A percentile compares a stretch with the other conserved stretches of the same genome.
Evolutionary conservation across 2,329 filamentous ascomycete species (phyloP).

Genomic region (Nemania bipapillata): DNA sequence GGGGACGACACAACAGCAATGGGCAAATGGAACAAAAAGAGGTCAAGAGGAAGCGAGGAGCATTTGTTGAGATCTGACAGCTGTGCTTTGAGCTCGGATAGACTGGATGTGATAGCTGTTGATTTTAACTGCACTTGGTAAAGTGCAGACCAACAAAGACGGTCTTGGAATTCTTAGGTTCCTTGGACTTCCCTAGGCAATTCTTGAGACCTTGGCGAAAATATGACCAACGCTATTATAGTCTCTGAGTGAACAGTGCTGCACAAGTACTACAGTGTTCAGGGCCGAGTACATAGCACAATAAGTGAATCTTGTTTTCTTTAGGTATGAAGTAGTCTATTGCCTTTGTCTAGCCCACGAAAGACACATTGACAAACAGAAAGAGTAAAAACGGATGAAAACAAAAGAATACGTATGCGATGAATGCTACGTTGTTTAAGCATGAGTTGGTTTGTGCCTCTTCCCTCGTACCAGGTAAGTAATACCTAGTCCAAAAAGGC

Average conservation of each 20-base stretch:
- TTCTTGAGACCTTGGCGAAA: slow-evolving; percentile 25
- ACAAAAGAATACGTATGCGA: too few relatives aligned
- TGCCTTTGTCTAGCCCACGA: not conserved
- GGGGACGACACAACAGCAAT: not conserved
- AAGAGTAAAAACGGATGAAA: not conserved
- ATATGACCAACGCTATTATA: not conserved
- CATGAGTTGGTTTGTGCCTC: not conserved
- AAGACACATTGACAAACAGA: not conserved
- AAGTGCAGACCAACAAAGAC: not conserved
- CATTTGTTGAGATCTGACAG: not conserved
- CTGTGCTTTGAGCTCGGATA: slow-evolving; percentile 11
- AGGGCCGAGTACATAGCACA: not conserved
- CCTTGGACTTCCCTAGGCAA: slow-evolving; percentile 11
- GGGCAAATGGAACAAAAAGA: not conserved
- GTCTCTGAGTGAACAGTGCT: too few relatives aligned
- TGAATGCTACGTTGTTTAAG: not conserved
- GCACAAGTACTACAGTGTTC: too few relatives aligned
- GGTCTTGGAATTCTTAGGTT: slow-evolving; percentile 9
- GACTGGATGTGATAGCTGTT: slow-evolving; percentile 8
- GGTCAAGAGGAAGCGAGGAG: not conserved
- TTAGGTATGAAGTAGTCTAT: not conserved
- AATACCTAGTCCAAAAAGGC: not conserved
- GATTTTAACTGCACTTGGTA: slow-evolving; percentile 22
- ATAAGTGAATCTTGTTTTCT: too few relatives aligned
- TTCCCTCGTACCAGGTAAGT: not conserved